Base-by-base conservation (phyloP, 2,329 filamentous ascomycete species). In the Aspergillus udagawae region DNA sequence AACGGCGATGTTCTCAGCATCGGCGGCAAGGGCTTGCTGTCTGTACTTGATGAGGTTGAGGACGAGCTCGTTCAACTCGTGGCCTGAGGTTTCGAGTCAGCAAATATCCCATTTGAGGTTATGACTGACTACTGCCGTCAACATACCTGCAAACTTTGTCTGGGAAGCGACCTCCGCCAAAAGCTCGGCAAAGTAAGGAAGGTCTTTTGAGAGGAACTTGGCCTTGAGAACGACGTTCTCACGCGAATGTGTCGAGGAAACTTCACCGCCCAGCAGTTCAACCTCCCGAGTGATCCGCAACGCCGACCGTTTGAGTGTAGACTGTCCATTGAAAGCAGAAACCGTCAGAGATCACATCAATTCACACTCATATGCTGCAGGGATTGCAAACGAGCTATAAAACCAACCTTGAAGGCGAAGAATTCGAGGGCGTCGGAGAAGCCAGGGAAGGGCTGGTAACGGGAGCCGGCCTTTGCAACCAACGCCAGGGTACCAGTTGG, bases 121-220 rank as follows among this genome's bases (percentile, higher is more conserved):
- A 23, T 27, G 42, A n/a, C 42, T 45, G 42, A 47, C 44, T 6
- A 47, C 44, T 7, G 23, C 48, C 48, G 42, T n/a, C 17, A 10
- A 72, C 77, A 68, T 74, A 87, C 85, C 75, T 61, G 87, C 86
- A 77, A 91, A 99, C 80, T 91, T 94, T 67, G 93, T 96, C 78
- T 90, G 82, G 60, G 88, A 87, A 70, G 94, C 83, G 69, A 97
- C 90, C 82, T 99, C 95, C 72, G 89, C 91, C 67, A 99, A 85
- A 65, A 99, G 84, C 82, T 99, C 94, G 71, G 92, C 86, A 77
- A 96, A 99, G 85, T 97, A 99, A 67, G 94, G 94, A 66, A 99
- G 86, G 75, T 99, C 92, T 75, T 94, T 87, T 74, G 91, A 87
- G 66, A 99, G 86, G 84, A 99, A 99, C 81, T 89, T 96, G 75